Evolutionary conservation across 495 filamentous ascomycete species (phyloP), one percentile per base, ranked within the genome.

Genomic region (Aspergillus steynii): DNA sequence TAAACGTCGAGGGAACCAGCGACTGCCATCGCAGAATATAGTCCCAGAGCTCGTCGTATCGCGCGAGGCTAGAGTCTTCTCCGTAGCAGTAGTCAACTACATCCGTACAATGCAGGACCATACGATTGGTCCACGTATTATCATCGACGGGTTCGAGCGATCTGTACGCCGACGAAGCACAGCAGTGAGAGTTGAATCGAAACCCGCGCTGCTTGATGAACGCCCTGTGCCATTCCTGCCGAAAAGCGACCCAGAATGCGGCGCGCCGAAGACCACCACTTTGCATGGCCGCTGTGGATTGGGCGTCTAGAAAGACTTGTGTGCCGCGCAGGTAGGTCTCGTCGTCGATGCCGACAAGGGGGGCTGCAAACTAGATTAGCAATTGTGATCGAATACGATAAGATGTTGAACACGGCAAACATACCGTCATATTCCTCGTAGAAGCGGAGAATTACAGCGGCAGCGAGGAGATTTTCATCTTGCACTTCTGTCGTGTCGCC

Each of bases 191-290:
- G 9, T 64, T 50, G 6, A 69, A 49, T 2, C 46, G 59, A 25
- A 77, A 65, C 5, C 66, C 56, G 20, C 68, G 66, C 51, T 74
- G 70, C 55, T 69, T 71, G 3, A 70, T 60, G 42, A 76, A 74
- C 0, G 73, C 60, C 42, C 69, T 71, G 60, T 74, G 70, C 42
- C 76, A 67, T 49, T 76, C 74, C 60, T 76, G 73, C 4, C 75
- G 64, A 29, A 72, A 64, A 1, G 62, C 73, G 15, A 75, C 64
- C 60, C 72, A 68, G 55, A 74, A 74, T 5, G 70, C 67, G 12
- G 73, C 73, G 20, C 62, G 62, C 8, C 68, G 65, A 3, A 76
- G 65, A 8, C 67, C 62, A 2, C 45, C 58, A 49, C 59, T 32
- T 32, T 58, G 28, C 26, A 68, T 49, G 34, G 68, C 60, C 45